These are phyloP conservation scores for Blastobotrys terrestris DNA, from an alignment of 805 yeast species.

Conservation along the genomic window DNA sequence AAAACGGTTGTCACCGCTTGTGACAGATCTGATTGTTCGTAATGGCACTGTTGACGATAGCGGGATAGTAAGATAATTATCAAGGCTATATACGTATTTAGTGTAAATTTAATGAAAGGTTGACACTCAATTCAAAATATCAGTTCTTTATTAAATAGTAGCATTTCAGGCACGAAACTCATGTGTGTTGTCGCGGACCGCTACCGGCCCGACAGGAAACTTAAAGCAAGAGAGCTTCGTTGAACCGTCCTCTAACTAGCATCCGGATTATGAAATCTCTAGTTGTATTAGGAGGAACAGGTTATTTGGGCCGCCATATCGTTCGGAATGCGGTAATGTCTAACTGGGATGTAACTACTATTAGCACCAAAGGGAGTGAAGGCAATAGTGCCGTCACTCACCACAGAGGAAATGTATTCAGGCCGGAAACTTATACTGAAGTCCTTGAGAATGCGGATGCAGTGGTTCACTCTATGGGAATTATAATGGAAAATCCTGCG, in stretches of 20 bases:
- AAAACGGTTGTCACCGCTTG: background rate
- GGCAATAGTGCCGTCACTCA: slow-evolving; percentile 19
- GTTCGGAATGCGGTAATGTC: slow-evolving; percentile 59
- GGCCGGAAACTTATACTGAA: slow-evolving; percentile 50
- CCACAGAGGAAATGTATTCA: slow-evolving; percentile 54
- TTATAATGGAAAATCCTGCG: slow-evolving; percentile 57
- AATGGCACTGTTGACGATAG: background rate
- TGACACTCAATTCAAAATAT: too few species aligned
- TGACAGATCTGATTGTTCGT: background rate
- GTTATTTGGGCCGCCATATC: slow-evolving; percentile 66
- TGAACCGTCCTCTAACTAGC: too few species aligned
- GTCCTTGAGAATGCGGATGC: slow-evolving; percentile 46
- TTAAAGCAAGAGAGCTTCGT: too few species aligned
- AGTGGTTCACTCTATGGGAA: slow-evolving; percentile 81
- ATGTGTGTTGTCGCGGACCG: too few species aligned
- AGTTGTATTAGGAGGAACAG: slow-evolving; percentile 83
- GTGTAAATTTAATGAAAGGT: too few species aligned
- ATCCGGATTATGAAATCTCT: slow-evolving; percentile 29
- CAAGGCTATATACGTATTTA: background rate
- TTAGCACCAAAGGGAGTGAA: slow-evolving; percentile 51
- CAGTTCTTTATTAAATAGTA: too few species aligned
- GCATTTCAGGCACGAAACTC: too few species aligned
- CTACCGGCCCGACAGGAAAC: too few species aligned
- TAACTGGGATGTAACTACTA: slow-evolving; percentile 66
- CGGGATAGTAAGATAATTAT: background rate